phyloP scores from a whole-genome alignment of 768 basidiomycete genomes.

The Flagelloscypha sp. region DNA sequence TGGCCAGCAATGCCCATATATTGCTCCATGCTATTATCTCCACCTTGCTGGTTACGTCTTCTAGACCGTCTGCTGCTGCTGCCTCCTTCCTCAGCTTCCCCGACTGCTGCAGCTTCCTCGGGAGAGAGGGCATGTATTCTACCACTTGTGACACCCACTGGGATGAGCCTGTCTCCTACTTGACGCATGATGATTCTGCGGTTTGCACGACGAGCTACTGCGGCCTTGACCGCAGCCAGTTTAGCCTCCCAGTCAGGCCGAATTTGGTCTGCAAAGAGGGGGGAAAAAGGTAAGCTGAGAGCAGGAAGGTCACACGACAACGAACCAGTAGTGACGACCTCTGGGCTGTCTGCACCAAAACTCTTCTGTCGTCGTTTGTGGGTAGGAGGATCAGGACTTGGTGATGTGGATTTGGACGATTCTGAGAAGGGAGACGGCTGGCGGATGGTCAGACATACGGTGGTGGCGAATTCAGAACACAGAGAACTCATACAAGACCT shows the following conservation, averaged over 20 bases:
- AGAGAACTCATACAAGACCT: conserved; percentile 41
- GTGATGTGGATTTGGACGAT: conserved; percentile 37
- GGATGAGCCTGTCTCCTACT: conserved; percentile 94
- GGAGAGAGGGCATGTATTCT: conserved; percentile 62
- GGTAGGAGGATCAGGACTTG: conserved; percentile 30
- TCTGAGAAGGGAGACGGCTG: conserved; percentile 43
- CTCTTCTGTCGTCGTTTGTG: conserved; percentile 82
- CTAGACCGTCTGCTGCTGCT: conserved; percentile 48
- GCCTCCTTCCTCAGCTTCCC: conserved; percentile 31
- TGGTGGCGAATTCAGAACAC: conserved; percentile 5
- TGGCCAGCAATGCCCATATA: conserved; percentile 74
- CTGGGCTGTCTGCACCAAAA: conserved; percentile 75
- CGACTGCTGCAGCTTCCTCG: conserved; percentile 43
- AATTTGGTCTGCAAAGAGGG: conserved; percentile 65
- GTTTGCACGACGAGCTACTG: conserved; percentile 93
- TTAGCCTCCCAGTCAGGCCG: conserved; percentile 98
- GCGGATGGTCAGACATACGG: background rate
- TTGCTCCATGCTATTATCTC: conserved; percentile 54
- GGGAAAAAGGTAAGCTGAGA: conserved; percentile 9
- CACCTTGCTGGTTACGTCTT: conserved; percentile 43
- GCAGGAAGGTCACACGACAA: conserved; percentile 6
- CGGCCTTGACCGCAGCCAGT: conserved; percentile 86
- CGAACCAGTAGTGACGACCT: conserved; percentile 86
- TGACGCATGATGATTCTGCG: conserved; percentile 97
- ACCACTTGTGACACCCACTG: conserved; percentile 91